Evolutionary conservation across 768 basidiomycete genomes (phyloP).

Genomic region (Rhodotorula toruloides): DNA sequence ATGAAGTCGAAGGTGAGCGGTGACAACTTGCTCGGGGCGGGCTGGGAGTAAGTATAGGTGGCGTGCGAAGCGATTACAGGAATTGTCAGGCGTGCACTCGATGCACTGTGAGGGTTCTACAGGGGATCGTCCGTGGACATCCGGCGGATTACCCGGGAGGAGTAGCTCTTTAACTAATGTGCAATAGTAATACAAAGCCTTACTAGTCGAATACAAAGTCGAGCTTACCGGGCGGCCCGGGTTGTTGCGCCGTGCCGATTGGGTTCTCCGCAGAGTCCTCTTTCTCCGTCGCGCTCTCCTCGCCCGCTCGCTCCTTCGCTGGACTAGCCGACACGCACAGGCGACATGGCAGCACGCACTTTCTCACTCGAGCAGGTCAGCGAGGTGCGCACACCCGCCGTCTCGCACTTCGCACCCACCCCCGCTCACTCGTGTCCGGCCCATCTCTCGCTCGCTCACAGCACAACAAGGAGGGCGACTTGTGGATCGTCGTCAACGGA

Average conservation of each 20-base stretch:
- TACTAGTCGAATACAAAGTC: no score
- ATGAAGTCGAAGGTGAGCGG: not conserved
- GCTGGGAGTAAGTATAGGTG: no score
- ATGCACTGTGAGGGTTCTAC: no score
- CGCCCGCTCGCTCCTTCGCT: not conserved
- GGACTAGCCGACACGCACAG: not conserved
- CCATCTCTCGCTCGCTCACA: slow-evolving; percentile 38
- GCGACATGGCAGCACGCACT: not conserved
- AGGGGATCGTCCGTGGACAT: no score
- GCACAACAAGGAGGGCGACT: slow-evolving; percentile 73
- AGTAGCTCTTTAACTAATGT: no score
- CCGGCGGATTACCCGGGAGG: no score
- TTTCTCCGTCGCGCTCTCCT: not conserved
- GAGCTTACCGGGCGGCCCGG: no score
- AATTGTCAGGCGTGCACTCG: no score
- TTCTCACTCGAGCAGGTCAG: slow-evolving; percentile 20
- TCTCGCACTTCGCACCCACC: not conserved
- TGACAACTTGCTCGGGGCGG: no score
- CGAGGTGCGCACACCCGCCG: slow-evolving; percentile 5
- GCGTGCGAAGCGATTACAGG: no score
- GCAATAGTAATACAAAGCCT: no score
- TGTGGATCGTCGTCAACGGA: slow-evolving; percentile 79
- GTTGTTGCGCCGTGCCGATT: not conserved
- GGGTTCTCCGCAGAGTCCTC: not conserved
- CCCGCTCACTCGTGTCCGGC: not conserved